Evolutionary conservation across 2,329 filamentous ascomycete genomes (phyloP).

Genomic region (Paecilomyces niveus): DNA sequence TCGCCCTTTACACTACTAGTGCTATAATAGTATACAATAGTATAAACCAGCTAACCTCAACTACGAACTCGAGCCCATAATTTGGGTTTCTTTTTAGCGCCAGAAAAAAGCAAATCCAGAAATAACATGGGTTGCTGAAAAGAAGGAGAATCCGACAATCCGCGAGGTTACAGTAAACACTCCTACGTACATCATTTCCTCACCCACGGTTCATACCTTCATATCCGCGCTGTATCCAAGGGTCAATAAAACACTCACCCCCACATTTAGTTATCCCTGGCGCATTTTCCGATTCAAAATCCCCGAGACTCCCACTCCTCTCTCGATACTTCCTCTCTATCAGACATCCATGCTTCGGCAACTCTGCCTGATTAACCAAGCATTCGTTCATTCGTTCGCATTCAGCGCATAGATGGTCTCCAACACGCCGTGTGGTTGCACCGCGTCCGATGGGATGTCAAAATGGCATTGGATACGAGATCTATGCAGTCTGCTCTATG

Average conservation of each 20-base stretch:
- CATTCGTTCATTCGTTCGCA: no score
- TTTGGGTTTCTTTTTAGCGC: not conserved
- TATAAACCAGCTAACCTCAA: not conserved
- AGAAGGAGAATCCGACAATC: not conserved
- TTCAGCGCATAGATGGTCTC: no score
- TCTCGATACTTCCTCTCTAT: no score
- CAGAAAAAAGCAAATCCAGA: not conserved
- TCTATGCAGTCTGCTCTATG: no score
- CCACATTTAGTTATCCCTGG: not conserved
- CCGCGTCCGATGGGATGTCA: no score
- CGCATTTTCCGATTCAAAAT: no score
- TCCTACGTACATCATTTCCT: not conserved
- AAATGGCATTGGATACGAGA: no score
- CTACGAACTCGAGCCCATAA: not conserved
- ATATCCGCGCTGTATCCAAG: not conserved
- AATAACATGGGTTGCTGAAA: not conserved
- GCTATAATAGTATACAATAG: not conserved
- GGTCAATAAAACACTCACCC: not conserved
- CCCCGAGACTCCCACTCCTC: no score
- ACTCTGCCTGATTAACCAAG: no score
- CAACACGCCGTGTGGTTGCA: no score
- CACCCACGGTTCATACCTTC: not conserved
- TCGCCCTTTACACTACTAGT: not conserved
- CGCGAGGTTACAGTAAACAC: not conserved
- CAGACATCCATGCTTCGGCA: no score